phyloP scores from a whole-genome alignment of 345 rosid genomes.

The Tarenaya hassleriana region DNA sequence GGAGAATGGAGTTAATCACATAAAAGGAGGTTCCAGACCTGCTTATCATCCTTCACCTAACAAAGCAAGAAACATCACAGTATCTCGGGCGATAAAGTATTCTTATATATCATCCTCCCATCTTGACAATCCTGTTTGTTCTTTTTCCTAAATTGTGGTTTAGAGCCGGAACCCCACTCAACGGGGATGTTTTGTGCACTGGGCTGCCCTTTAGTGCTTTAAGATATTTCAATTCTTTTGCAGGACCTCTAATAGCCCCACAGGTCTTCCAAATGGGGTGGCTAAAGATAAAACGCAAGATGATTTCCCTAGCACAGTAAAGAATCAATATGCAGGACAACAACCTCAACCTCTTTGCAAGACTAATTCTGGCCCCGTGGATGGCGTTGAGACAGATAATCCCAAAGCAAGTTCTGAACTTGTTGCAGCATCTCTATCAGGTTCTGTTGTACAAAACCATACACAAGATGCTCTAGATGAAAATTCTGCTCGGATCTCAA shows the following conservation, averaged over 20 bases:
- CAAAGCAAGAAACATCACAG: slow-evolving; percentile 35
- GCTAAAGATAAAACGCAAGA: slow-evolving; percentile 20
- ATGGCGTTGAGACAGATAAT: slow-evolving; percentile 33
- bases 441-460: slow-evolving; percentile 30
- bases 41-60: slow-evolving; percentile 25
- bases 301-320: slow-evolving; percentile 21
- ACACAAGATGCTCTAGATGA: slow-evolving; percentile 18
- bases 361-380: slow-evolving; percentile 26
- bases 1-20: slow-evolving; percentile 47
- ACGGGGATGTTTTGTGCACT: not conserved
- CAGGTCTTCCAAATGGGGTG: slow-evolving; percentile 36
- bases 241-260: slow-evolving; percentile 42
- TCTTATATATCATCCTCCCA: slow-evolving; percentile 7
- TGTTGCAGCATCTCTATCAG: slow-evolving; percentile 26
- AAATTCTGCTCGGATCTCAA: slow-evolving; percentile 19
- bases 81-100: slow-evolving; percentile 43
- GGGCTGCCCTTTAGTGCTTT: slow-evolving; percentile 7
- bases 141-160: not conserved
- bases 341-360: slow-evolving; percentile 18
- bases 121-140: not conserved
- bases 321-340: slow-evolving; percentile 21
- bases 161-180: too few relatives aligned
- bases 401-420: slow-evolving; percentile 28
- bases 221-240: slow-evolving; percentile 7
- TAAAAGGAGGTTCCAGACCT: slow-evolving; percentile 33